These are phyloP conservation scores for Tulasnella sp. DNA, from an alignment of 768 basidiomycete genomes.

Conservation along the genomic window DNA sequence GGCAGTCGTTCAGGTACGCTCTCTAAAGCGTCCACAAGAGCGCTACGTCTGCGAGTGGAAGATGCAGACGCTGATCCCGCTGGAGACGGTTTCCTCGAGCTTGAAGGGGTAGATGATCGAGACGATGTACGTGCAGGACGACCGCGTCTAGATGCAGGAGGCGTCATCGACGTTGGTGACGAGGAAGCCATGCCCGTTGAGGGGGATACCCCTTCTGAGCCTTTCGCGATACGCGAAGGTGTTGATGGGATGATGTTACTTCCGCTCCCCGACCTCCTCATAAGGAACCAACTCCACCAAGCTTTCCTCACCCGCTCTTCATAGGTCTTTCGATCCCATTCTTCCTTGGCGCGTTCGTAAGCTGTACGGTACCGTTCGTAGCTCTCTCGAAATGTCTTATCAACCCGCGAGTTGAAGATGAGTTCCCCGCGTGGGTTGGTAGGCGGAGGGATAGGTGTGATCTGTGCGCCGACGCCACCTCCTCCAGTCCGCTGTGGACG, in stretches of 20 bases:
- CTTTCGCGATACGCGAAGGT: not conserved
- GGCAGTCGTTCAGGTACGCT: slow-evolving; percentile 13
- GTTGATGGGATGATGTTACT: not conserved
- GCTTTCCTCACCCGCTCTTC: not conserved
- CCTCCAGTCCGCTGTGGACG: slow-evolving; percentile 23
- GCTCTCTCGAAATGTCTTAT: slow-evolving; percentile 68
- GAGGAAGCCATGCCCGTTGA: too few species aligned
- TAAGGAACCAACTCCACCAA: slow-evolving; percentile 9
- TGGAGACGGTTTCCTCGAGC: slow-evolving; percentile 13
- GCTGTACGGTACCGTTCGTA: slow-evolving; percentile 86
- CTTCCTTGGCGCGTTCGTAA: slow-evolving; percentile 71
- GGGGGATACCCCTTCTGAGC: not conserved
- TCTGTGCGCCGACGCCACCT: slow-evolving; percentile 26
- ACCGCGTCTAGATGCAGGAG: not conserved
- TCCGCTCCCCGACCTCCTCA: not conserved
- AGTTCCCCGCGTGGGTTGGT: slow-evolving; percentile 90
- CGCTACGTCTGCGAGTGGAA: not conserved
- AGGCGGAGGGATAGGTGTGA: slow-evolving; percentile 80
- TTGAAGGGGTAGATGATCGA: not conserved
- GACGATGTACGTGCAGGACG: slow-evolving; percentile 8
- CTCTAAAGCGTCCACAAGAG: not conserved
- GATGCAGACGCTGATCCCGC: not conserved
- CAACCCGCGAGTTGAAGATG: slow-evolving; percentile 86
- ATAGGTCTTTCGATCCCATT: slow-evolving; percentile 30
- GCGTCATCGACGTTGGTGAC: not conserved